These are phyloP conservation scores for Stellera chamaejasme DNA, from an alignment of 345 rosid genomes.

Conservation along the genomic window DNA sequence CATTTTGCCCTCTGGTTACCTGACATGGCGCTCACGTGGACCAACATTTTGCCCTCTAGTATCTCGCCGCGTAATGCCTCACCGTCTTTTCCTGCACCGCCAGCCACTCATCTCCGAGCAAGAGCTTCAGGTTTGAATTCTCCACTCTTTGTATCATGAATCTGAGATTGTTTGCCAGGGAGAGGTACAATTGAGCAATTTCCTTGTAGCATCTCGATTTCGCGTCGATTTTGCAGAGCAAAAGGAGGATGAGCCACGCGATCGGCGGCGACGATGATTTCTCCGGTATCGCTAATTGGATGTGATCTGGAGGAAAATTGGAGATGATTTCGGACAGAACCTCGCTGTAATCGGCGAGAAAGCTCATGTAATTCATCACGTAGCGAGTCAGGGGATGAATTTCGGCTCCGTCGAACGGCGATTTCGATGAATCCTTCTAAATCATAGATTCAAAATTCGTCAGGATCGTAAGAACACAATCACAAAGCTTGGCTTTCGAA, in stretches of 20 bases:
- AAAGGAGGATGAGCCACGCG: constrained; percentile 61
- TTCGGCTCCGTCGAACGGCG: constrained; percentile 51
- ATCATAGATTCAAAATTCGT: constrained; percentile 56
- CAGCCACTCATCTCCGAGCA: no score
- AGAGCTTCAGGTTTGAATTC: constrained; percentile 32
- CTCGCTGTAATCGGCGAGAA: constrained; percentile 17
- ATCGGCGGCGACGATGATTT: constrained; percentile 27
- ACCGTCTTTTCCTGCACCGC: no score
- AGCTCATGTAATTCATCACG: constrained; percentile 57
- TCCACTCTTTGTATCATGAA: constrained; percentile 61
- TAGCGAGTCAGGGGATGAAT: constrained; percentile 74
- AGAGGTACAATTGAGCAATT: constrained; percentile 55
- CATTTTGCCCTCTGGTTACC: no score
- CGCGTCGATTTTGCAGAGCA: constrained; percentile 30
- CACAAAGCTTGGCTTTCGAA: constrained; percentile 41
- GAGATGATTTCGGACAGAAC: constrained; percentile 44
- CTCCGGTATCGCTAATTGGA: constrained; percentile 15
- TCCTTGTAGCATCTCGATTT: constrained; percentile 48
- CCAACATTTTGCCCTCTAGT: no score
- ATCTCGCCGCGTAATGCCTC: constrained; percentile 45
- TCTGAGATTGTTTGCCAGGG: constrained; percentile 67
- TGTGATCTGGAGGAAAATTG: constrained; percentile 44
- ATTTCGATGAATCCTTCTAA: constrained; percentile 44
- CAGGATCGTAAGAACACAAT: constrained; percentile 34
- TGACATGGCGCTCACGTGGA: no score